Conservation (phyloP, 1,139 yeast genomes). For the Nakaseomyces nivariensis region DNA sequence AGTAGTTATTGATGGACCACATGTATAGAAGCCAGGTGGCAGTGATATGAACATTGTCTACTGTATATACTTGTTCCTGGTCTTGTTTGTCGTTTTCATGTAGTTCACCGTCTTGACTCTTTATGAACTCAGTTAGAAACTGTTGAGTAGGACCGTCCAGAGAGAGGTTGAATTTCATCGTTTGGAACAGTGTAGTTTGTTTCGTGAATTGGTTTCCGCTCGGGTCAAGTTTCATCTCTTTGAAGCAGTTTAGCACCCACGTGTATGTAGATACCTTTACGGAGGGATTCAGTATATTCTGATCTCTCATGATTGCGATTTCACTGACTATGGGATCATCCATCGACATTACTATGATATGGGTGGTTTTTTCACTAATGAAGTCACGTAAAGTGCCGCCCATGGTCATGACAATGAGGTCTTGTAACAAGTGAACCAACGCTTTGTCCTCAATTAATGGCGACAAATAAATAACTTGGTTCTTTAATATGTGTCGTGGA, state of each 20-base stretch:
- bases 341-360: neutral
- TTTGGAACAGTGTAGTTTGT: neutral
- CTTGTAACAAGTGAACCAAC: constrained; percentile 43
- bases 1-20: neutral
- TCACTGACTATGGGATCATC: too few species aligned
- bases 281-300: too few species aligned
- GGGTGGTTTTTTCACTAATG: constrained; percentile 1
- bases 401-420: constrained; percentile 12
- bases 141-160: neutral
- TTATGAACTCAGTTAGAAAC: neutral
- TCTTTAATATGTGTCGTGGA: neutral
- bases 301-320: too few species aligned
- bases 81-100: too few species aligned
- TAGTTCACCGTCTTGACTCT: neutral
- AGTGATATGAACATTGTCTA: neutral
- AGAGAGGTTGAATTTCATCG: neutral
- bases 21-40: neutral
- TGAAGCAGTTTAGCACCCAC: too few species aligned
- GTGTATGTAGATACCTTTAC: too few species aligned
- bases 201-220: neutral
- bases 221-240: neutral
- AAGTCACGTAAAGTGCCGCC: neutral
- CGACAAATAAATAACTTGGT: neutral
- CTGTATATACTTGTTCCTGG: too few species aligned
- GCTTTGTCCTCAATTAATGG: neutral